Percentiles rank a stretch among this genome's conserved stretches.
Conservation (phyloP, 352 stramenopile species). For the Globisporangium recalcitrans region DNA sequence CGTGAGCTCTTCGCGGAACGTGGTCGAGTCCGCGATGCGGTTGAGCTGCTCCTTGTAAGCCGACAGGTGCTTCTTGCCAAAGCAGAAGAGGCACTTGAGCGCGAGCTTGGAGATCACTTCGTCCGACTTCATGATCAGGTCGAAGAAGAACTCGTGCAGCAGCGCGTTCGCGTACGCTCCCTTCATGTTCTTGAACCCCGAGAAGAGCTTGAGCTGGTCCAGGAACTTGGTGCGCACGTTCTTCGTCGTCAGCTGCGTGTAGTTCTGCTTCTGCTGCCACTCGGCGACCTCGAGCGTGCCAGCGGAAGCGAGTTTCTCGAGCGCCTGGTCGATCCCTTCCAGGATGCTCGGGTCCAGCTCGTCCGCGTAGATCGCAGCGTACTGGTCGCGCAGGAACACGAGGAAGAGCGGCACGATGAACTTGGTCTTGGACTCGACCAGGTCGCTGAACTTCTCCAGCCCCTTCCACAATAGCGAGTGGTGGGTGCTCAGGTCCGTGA, state of each 20-base stretch:
- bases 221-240: slow-evolving; percentile 74
- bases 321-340: slow-evolving; percentile 37
- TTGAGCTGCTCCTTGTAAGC: slow-evolving; percentile 86
- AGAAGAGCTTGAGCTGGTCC: slow-evolving; percentile 80
- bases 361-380: slow-evolving; percentile 65
- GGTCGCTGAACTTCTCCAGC: slow-evolving; percentile 63
- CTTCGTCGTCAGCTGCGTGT: slow-evolving; percentile 58
- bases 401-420: slow-evolving; percentile 86
- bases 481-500: slow-evolving; percentile 69
- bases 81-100: slow-evolving; percentile 83
- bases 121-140: slow-evolving; percentile 89
- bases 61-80: slow-evolving; percentile 73
- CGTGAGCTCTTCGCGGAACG: slow-evolving; percentile 88
- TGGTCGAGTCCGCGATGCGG: slow-evolving; percentile 68
- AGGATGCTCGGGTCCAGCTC: slow-evolving; percentile 48
- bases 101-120: slow-evolving; percentile 82
- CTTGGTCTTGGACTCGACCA: slow-evolving; percentile 81
- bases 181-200: slow-evolving; percentile 83
- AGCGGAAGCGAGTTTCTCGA: slow-evolving; percentile 35
- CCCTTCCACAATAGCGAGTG: slow-evolving; percentile 81
- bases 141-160: slow-evolving; percentile 81
- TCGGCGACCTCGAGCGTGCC: slow-evolving; percentile 15
- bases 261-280: slow-evolving; percentile 28
- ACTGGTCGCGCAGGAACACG: slow-evolving; percentile 79
- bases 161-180: slow-evolving; percentile 73